phyloP scores from a whole-genome alignment of 441 rosid genomes.

The Dalechampia spathulata region DNA sequence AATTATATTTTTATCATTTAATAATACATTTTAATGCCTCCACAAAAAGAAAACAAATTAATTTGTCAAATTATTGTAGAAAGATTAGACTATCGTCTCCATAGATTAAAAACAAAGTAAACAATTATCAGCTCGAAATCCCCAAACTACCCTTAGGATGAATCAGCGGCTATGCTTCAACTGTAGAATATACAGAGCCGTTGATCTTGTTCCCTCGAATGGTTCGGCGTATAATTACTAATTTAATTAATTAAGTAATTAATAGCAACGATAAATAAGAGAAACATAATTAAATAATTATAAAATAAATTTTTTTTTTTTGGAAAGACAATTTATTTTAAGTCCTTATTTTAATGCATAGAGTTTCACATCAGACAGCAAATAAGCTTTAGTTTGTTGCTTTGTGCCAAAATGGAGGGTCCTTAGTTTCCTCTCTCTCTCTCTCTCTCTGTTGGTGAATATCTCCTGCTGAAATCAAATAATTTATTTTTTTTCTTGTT shows the following conservation, averaged over 20 bases:
- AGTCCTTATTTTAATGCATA: conserved; percentile 34
- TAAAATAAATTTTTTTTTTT: too few species aligned
- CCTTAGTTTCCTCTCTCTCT: conserved; percentile 33
- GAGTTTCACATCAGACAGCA: conserved; percentile 47
- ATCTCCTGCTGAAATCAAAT: background rate
- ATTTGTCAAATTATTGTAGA: background rate
- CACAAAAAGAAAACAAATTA: too few species aligned
- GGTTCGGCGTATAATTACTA: conserved; percentile 2
- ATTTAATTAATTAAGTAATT: background rate
- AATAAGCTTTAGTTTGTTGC: conserved; percentile 41
- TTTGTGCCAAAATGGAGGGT: conserved; percentile 62
- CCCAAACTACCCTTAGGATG: background rate
- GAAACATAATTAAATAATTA: too few species aligned
- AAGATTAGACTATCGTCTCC: conserved; percentile 4
- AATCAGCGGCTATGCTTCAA: conserved; percentile 3
- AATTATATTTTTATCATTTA: too few species aligned
- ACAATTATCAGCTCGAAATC: background rate
- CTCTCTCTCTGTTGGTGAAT: background rate
- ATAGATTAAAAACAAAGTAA: background rate
- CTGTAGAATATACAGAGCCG: background rate
- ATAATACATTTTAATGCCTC: too few species aligned
- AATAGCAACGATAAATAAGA: background rate
- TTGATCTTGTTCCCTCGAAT: background rate
- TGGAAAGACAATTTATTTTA: background rate
- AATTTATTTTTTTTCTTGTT: too few species aligned